These are phyloP conservation scores for Macroventuria anomochaeta DNA, from an alignment of 2,329 filamentous ascomycete genomes.

Conservation along the genomic window DNA sequence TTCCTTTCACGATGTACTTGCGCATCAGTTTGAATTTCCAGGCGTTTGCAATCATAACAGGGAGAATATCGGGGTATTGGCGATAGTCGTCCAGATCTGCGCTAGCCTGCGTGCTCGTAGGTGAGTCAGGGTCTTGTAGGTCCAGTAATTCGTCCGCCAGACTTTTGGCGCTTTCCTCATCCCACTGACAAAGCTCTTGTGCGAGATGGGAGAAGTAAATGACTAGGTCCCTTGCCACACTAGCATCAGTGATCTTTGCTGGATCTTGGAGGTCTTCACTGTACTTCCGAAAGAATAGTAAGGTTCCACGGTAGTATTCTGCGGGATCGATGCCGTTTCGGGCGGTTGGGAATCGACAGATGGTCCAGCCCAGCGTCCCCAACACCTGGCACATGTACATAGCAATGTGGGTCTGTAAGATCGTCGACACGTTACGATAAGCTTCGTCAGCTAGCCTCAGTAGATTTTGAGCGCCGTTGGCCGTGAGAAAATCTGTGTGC, in stretches of 20 bases:
- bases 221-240: slow-evolving; percentile 36
- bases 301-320: slow-evolving; percentile 28
- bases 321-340: slow-evolving; percentile 20
- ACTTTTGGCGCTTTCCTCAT: slow-evolving; percentile 29
- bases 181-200: slow-evolving; percentile 37
- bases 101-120: slow-evolving; percentile 8
- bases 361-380: slow-evolving; percentile 30
- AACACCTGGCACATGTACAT: slow-evolving; percentile 27
- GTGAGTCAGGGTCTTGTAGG: slow-evolving; percentile 25
- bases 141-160: slow-evolving; percentile 37
- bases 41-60: slow-evolving; percentile 63
- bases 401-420: slow-evolving; percentile 28
- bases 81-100: slow-evolving; percentile 24
- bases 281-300: slow-evolving; percentile 40
- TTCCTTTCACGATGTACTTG: slow-evolving; percentile 78
- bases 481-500: slow-evolving; percentile 32
- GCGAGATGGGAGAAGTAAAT: slow-evolving; percentile 29
- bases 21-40: slow-evolving; percentile 75
- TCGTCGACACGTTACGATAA: slow-evolving; percentile 27
- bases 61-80: slow-evolving; percentile 44
- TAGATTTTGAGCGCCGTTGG: slow-evolving; percentile 36
- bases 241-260: slow-evolving; percentile 35
- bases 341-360: slow-evolving; percentile 21
- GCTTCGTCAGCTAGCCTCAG: slow-evolving; percentile 29
- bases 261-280: slow-evolving; percentile 37